Conservation (phyloP, 176 grass and related monocot species). For the Melocanna baccifera region DNA sequence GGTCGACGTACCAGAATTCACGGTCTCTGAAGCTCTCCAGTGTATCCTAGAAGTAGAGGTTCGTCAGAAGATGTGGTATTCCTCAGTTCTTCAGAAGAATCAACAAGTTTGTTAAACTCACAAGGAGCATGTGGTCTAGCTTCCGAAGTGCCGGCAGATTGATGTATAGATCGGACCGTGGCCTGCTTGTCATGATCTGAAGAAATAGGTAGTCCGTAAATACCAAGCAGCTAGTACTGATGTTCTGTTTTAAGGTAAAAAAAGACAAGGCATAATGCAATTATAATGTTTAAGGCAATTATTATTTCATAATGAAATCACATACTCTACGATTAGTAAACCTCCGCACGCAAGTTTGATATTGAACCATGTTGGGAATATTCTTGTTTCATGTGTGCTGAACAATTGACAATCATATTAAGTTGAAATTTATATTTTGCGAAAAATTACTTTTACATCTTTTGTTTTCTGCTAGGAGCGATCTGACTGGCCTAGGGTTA, state of each 20-base stretch:
- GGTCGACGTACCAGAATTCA: slow-evolving; percentile 95
- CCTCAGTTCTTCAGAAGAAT: not conserved
- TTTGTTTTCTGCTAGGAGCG: too few species aligned
- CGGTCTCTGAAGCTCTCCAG: slow-evolving; percentile 66
- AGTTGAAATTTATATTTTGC: too few species aligned
- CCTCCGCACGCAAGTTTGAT: not conserved
- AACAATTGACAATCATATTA: too few species aligned
- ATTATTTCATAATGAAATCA: not conserved
- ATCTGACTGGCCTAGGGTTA: too few species aligned
- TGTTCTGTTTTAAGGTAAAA: not conserved
- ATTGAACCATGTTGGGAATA: too few species aligned
- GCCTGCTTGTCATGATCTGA: slow-evolving; percentile 93
- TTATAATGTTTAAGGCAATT: not conserved
- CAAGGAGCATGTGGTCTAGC: slow-evolving; percentile 96
- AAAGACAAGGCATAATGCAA: not conserved
- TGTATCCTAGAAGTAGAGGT: slow-evolving; percentile 51
- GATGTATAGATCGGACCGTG: slow-evolving; percentile 75
- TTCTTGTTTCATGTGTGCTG: too few species aligned
- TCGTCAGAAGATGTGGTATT: not conserved
- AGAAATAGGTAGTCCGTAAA: slow-evolving; percentile 11
- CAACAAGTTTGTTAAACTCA: slow-evolving; percentile 29
- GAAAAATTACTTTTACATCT: too few species aligned
- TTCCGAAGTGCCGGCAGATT: slow-evolving; percentile 88
- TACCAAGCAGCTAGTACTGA: not conserved
- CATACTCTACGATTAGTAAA: not conserved